Base-by-base conservation (phyloP, 306 rosid species). In the Castanopsis chinensis region DNA sequence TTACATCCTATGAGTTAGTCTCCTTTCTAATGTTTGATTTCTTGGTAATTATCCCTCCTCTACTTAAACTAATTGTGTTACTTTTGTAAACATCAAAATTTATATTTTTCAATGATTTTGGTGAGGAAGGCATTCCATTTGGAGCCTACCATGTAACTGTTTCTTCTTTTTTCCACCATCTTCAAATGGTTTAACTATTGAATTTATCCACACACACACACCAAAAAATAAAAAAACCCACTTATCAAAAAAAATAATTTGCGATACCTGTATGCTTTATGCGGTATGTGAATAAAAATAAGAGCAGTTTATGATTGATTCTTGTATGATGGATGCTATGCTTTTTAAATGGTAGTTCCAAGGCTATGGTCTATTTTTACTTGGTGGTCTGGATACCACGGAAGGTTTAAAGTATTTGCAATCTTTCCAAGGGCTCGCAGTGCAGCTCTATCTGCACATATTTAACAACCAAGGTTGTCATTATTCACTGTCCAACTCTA, bases 341-440 rank as follows among this genome's bases (percentile, higher is more conserved):
- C 27, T 67, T 67, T 67, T 45, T 67, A 67, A 67, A 19, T 67
- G 52, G 72, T 67, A n/a, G 7, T 67, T 67, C 25, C 72, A 32
- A 67, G 72, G 52, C 25, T 14, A 67, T 64, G 72, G 72, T 67
- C 45, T 67, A 67, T 67, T 35, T 35, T 35, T 67, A n/a, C 20
- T 19, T 19, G 51, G 52, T 67, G 72, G 23, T 63, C 69, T 67
- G 72, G 72, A 67, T 19, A 67, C 43, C 28, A 35, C 0, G 2
- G 7, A 67, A 0, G 25, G 20, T 4, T 49, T 19, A 19, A 19
- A 37, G 72, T 35, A 67, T 35, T 12, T 67, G 14, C 15, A 67
- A 33, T 35, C 6, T 67, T 33, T n/a, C 23, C n/a, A 67, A 19
- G 4, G 27, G 17, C 19, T 33, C 0, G 7, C 52, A 19, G 52